Evolutionary conservation across 73 alveolate genomes (phyloP).

Genomic region (Symbiodinium pilosum): DNA sequence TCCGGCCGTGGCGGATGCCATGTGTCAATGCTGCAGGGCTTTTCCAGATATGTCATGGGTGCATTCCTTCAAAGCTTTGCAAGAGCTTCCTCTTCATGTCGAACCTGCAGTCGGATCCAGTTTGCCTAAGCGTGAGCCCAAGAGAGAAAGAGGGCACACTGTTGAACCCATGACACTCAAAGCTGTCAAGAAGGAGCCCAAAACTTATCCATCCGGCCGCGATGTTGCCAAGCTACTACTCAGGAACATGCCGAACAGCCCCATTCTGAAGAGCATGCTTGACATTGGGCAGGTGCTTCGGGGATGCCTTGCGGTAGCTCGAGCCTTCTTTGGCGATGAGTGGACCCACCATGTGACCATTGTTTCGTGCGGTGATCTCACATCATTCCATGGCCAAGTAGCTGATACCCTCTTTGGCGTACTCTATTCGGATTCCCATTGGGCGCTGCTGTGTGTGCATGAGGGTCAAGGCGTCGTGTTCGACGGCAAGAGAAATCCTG

Average conservation of each 20-base stretch:
- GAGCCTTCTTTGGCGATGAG: neutral
- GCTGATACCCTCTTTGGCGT: neutral
- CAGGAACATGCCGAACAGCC: neutral
- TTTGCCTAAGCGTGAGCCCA: neutral
- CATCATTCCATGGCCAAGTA: neutral
- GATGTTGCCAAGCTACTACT: neutral
- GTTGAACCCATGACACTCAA: no score
- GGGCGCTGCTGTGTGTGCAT: neutral
- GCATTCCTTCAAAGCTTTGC: neutral
- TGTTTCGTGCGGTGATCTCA: neutral
- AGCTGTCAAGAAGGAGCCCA: neutral
- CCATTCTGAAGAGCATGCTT: neutral
- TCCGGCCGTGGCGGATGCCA: neutral
- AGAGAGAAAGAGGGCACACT: neutral
- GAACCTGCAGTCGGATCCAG: neutral
- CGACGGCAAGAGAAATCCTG: neutral
- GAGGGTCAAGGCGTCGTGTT: neutral
- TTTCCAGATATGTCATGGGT: neutral
- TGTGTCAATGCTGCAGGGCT: neutral
- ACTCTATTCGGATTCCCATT: neutral
- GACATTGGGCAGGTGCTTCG: neutral
- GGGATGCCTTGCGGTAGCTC: neutral
- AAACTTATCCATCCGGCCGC: neutral
- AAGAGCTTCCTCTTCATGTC: neutral
- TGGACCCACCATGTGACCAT: neutral